Evolutionary conservation across 306 rosid genomes (phyloP).

Genomic region (Acacia confusa): DNA sequence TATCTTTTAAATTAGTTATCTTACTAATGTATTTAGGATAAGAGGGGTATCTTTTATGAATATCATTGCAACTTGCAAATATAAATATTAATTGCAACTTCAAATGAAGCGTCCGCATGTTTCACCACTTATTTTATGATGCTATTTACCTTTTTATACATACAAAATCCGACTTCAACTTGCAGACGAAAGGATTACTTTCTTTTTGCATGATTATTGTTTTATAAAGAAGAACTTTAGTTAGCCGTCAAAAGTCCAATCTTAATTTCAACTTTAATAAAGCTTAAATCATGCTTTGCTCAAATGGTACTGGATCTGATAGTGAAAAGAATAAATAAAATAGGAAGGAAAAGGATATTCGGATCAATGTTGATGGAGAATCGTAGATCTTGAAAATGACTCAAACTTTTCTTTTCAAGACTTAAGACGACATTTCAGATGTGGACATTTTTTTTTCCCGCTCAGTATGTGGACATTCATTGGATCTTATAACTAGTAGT

Average conservation of each 20-base stretch:
- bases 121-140: not conserved
- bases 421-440: not conserved
- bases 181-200: not conserved
- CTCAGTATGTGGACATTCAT: constrained; percentile 15
- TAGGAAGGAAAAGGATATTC: constrained; percentile 23
- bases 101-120: not conserved
- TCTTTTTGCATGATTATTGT: not conserved
- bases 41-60: not conserved
- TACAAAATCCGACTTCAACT: not conserved
- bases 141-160: not conserved
- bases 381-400: constrained; percentile 27
- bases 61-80: not conserved
- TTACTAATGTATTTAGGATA: too few relatives aligned
- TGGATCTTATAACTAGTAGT: not conserved
- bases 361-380: constrained; percentile 33
- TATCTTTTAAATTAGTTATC: too few relatives aligned
- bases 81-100: not conserved
- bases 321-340: constrained; percentile 6
- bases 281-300: constrained; percentile 17
- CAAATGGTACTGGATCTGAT: not conserved
- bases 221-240: not conserved
- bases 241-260: constrained; percentile 1
- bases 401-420: constrained; percentile 24
- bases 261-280: constrained; percentile 23
- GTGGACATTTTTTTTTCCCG: too few relatives aligned